These are phyloP conservation scores for Austroboletus eburneus DNA, from an alignment of 768 basidiomycete genomes.

Conservation along the genomic window DNA sequence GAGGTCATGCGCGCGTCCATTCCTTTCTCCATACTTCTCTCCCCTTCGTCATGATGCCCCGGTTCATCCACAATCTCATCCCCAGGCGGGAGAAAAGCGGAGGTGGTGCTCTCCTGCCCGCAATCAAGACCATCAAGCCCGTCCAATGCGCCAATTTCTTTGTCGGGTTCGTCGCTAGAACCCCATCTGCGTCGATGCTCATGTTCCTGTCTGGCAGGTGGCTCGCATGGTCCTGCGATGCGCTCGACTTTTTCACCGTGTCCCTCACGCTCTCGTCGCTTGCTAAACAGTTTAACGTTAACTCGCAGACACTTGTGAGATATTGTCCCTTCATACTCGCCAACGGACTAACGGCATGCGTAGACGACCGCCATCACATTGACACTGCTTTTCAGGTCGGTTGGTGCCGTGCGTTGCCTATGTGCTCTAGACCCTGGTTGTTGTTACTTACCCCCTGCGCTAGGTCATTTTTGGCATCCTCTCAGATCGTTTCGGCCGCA, in stretches of 20 bases:
- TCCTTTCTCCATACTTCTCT: neutral
- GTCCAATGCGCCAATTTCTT: slow-evolving; percentile 58
- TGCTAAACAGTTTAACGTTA: slow-evolving; percentile 42
- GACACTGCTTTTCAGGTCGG: slow-evolving; percentile 86
- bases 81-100: slow-evolving; percentile 43
- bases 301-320: slow-evolving; percentile 42
- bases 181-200: neutral
- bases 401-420: slow-evolving; percentile 63
- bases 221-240: slow-evolving; percentile 86
- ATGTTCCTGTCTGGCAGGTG: slow-evolving; percentile 40
- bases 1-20: neutral
- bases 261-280: slow-evolving; percentile 53
- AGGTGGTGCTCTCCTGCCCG: slow-evolving; percentile 37
- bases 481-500: slow-evolving; percentile 89
- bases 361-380: slow-evolving; percentile 83
- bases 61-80: slow-evolving; percentile 45
- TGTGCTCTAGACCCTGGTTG: too few relatives aligned
- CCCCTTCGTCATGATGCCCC: slow-evolving; percentile 14
- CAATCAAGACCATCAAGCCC: slow-evolving; percentile 42
- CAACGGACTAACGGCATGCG: neutral
- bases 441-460: neutral
- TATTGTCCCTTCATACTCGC: neutral
- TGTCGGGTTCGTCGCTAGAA: slow-evolving; percentile 40
- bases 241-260: slow-evolving; percentile 83
- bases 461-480: slow-evolving; percentile 72